Conservation (phyloP, 2,329 filamentous ascomycete species). For the Teratosphaeria viscida region DNA sequence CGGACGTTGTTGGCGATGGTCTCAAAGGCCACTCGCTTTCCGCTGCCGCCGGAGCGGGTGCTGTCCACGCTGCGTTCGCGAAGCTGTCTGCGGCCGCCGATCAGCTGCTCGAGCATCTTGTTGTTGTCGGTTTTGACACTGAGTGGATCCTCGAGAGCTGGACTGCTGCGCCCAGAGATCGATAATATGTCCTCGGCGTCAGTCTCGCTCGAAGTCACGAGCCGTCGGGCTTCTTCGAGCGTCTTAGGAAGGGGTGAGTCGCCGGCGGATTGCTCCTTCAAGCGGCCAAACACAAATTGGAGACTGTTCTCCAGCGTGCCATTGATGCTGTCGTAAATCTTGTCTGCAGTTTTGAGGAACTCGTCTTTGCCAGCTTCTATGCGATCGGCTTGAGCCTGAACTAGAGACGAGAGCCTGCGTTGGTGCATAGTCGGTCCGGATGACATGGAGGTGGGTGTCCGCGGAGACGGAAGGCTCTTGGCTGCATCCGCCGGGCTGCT, state of each 20-base stretch:
- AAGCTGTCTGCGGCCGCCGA: constrained; percentile 52
- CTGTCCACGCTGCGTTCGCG: constrained; percentile 74
- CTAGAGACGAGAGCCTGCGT: constrained; percentile 70
- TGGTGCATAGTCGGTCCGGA: constrained; percentile 47
- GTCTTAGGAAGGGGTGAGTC: constrained; percentile 61
- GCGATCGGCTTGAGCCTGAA: constrained; percentile 72
- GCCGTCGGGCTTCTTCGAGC: constrained; percentile 79
- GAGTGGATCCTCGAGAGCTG: constrained; percentile 21
- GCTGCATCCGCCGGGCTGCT: constrained; percentile 4
- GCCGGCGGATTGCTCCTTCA: constrained; percentile 58
- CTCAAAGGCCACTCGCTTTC: constrained; percentile 39
- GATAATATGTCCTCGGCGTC: constrained; percentile 17
- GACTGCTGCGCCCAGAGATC: constrained; percentile 21
- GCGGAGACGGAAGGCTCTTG: constrained; percentile 10
- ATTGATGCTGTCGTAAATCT: constrained; percentile 83
- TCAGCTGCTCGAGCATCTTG: constrained; percentile 54
- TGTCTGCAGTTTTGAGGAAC: constrained; percentile 72
- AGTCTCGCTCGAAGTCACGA: constrained; percentile 43
- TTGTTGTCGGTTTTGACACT: constrained; percentile 24
- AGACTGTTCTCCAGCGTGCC: constrained; percentile 85
- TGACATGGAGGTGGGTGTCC: constrained; percentile 22
- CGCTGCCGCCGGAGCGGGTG: constrained; percentile 50
- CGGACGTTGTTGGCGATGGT: not conserved
- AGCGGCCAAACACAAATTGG: constrained; percentile 80
- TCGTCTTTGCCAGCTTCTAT: constrained; percentile 65